These are phyloP conservation scores for Trichoderma simmonsii DNA, from an alignment of 2,329 filamentous ascomycete genomes.

Conservation along the genomic window DNA sequence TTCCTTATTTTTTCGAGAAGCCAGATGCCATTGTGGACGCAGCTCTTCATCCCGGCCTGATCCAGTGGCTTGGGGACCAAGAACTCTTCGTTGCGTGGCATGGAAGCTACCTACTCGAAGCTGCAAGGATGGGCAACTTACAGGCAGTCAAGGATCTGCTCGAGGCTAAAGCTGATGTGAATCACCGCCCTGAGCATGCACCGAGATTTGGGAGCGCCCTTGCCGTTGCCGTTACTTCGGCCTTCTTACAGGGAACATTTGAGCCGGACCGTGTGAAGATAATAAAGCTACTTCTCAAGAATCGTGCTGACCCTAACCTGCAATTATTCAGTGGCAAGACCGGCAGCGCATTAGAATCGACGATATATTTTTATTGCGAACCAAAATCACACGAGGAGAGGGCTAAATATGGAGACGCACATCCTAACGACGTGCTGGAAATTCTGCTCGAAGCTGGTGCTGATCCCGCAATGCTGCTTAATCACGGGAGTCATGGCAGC, in stretches of 20 bases:
- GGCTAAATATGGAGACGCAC: no score
- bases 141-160: background rate
- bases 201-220: background rate
- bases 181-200: background rate
- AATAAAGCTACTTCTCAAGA: background rate
- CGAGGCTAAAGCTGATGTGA: background rate
- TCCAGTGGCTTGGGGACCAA: background rate
- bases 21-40: background rate
- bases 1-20: background rate
- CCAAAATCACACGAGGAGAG: background rate
- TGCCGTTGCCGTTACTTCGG: background rate
- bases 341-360: slow-evolving; percentile 1
- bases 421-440: background rate
- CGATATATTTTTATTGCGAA: background rate
- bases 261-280: no score
- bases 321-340: background rate
- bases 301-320: background rate
- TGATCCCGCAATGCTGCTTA: background rate
- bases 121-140: background rate
- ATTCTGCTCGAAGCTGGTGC: slow-evolving; percentile 1
- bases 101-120: background rate
- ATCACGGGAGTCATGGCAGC: background rate
- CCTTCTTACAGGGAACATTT: no score
- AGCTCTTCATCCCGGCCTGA: background rate
- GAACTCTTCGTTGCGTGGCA: no score